Evolutionary conservation across 1,284 basidiomycete genomes (phyloP), one percentile per base, ranked within the genome.

Genomic region (Apiotrichum sp.): DNA sequence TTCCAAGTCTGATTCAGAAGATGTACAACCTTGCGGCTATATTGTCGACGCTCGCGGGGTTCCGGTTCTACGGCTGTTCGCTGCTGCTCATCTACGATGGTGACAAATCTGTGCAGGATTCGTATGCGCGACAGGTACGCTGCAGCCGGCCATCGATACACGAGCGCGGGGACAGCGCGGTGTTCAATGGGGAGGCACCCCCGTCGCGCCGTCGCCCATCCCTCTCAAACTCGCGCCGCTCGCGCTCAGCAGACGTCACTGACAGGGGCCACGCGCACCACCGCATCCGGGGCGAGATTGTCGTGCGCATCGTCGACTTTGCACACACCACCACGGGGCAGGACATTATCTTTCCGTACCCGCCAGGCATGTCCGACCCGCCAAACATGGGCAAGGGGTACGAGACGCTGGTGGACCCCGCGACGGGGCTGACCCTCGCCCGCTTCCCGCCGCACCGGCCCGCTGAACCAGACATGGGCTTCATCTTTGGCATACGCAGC

Each of bases 41-140:
- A 77, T 82, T 98, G 66, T 82, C 86, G 68, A 83, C 86, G 4
- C 79, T 99, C 55, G 86, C 87, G 64, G 91, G 96, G 8, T 99
- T 92, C 77, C 84, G 95, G 39, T 98, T 99, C 76, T 99, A 99
- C 71, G 96, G 96, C 29, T 97, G 93, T 77, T 93, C 89, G 65
- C 81, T 99, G 50, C 83, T 99, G 57, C 84, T 98, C 70, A 96
- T 98, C 73, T 99, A 98, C 74, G 96, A 99, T 71, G 96, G 96
- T 49, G 93, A 98, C 71, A 80, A 80, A 49, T 87, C 90, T 62
- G 83, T 85, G 2, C 96, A 98, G 74, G 84, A 87, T 62, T 66
- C 73, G 56, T 75, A 77, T 56, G 52, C 58, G 16, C 53, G 59
- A 31, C 57, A 64, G 34, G 42, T 62, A 4, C 48, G 42, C 16